A percentile compares a stretch with the other conserved stretches of the same genome.
Conservation (phyloP, 2,329 filamentous ascomycete species). For the Ilyonectria mors-panacis region DNA sequence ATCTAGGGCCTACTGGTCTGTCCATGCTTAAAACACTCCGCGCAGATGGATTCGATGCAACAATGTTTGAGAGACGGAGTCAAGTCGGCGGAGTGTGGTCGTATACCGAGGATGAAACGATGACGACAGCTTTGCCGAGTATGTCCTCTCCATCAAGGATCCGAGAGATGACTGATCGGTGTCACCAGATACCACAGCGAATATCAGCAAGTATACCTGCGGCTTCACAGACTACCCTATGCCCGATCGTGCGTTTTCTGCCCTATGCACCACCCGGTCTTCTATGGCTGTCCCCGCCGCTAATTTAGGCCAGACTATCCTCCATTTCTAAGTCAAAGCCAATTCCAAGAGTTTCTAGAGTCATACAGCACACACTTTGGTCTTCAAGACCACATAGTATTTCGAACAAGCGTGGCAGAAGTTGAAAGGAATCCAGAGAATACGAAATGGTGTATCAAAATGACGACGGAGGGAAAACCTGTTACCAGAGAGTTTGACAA, state of each 20-base stretch:
- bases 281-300: not conserved
- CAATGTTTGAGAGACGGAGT: conserved; percentile 55
- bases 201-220: conserved; percentile 57
- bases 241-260: conserved; percentile 52
- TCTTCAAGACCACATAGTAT: conserved; percentile 50
- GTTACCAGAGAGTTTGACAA: conserved; percentile 52
- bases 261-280: not conserved
- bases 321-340: conserved; percentile 40
- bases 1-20: conserved; percentile 48
- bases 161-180: conserved; percentile 18
- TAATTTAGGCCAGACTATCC: conserved; percentile 45
- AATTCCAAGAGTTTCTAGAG: conserved; percentile 58
- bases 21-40: conserved; percentile 57
- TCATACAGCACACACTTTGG: conserved; percentile 58
- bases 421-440: conserved; percentile 48
- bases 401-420: conserved; percentile 51
- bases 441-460: conserved; percentile 53
- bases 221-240: conserved; percentile 60
- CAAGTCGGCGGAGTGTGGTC: conserved; percentile 62
- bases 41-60: conserved; percentile 61
- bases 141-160: conserved; percentile 18
- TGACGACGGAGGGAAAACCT: conserved; percentile 43
- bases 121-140: conserved; percentile 54
- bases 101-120: conserved; percentile 54
- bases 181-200: conserved; percentile 49